phyloP scores from a whole-genome alignment of 2,329 filamentous ascomycete species.

The Colletotrichum noveboracense region DNA sequence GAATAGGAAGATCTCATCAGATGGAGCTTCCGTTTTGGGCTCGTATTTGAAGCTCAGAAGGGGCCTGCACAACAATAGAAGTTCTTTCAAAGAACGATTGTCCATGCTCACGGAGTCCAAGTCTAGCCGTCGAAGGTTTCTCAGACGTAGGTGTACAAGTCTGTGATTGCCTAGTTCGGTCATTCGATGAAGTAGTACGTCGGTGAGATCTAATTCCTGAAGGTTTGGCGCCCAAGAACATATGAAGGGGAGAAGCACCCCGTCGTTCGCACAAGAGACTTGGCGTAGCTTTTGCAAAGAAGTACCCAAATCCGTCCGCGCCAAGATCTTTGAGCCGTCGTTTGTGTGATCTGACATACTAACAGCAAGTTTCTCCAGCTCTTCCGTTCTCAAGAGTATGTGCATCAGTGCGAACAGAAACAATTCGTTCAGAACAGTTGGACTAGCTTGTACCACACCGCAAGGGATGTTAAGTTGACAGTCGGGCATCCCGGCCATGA shows the following conservation, averaged over 20 bases:
- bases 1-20: too few species aligned
- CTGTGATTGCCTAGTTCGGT: too few species aligned
- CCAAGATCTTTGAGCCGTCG: background rate
- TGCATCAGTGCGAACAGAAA: background rate
- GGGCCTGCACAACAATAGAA: accelerated
- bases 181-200: too few species aligned
- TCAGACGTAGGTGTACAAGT: background rate
- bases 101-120: accelerated
- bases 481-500: background rate
- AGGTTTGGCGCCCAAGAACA: background rate
- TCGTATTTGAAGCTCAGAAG: background rate
- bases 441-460: accelerated
- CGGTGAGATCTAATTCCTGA: too few species aligned
- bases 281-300: background rate
- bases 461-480: background rate
- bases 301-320: background rate
- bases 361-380: background rate
- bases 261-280: background rate
- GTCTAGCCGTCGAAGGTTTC: background rate
- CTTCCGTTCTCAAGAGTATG: accelerated
- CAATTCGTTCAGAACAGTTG: background rate
- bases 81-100: accelerated
- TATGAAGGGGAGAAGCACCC: background rate
- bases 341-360: accelerated
- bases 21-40: too few species aligned